A percentile compares a stretch with the other conserved stretches of the same genome.
phyloP scores from a whole-genome alignment of 306 rosid genomes.

The Cucurbita maxima region DNA sequence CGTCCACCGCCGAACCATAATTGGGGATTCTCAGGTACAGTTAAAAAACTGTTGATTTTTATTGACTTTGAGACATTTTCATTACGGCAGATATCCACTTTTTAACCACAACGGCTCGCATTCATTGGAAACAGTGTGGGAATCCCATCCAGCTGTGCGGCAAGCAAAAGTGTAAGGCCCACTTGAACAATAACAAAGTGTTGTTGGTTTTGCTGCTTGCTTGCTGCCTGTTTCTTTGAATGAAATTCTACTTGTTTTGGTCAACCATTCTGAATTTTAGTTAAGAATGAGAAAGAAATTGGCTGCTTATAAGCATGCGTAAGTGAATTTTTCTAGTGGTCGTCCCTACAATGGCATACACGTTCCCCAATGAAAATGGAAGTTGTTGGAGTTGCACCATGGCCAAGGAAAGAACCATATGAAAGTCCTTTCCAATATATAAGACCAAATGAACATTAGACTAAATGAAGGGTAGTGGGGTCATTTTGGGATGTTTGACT shows the following conservation, averaged over 20 bases:
- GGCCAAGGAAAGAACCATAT: background rate
- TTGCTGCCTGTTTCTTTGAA: background rate
- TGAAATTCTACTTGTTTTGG: constrained; percentile 5
- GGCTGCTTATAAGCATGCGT: background rate
- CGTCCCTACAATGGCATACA: background rate
- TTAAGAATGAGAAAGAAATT: background rate
- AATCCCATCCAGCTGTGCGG: constrained; percentile 41
- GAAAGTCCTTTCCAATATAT: background rate
- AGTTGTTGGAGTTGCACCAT: background rate
- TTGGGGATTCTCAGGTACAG: constrained; percentile 5
- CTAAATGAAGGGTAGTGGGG: background rate
- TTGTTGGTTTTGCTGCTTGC: background rate
- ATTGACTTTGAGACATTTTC: background rate
- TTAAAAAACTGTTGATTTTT: background rate
- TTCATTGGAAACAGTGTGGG: constrained; percentile 41
- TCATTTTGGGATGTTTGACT: background rate
- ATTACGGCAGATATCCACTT: constrained; percentile 17
- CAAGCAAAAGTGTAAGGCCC: constrained; percentile 12
- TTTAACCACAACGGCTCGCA: constrained; percentile 18
- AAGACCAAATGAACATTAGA: background rate
- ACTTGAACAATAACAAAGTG: background rate
- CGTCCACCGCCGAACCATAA: constrained; percentile 15
- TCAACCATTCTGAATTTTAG: background rate
- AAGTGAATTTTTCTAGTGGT: background rate
- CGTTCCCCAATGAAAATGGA: background rate